Evolutionary conservation across 768 basidiomycete species (phyloP).

Genomic region (Boletus sp.): DNA sequence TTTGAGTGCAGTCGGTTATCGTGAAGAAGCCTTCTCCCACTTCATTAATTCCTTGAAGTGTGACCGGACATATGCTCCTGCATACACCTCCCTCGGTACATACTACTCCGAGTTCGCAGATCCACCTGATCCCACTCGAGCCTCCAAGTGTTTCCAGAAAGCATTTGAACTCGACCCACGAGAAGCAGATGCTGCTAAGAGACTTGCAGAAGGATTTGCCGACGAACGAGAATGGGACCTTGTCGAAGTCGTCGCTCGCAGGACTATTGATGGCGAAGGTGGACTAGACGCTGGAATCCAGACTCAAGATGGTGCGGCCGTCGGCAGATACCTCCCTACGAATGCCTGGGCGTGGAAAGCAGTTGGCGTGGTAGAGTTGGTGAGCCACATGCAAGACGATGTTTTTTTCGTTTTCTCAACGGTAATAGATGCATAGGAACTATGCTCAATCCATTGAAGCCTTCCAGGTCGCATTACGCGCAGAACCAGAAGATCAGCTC

Average conservation of each 20-base stretch:
- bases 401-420: background rate
- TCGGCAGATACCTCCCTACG: constrained; percentile 59
- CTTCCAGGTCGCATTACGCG: constrained; percentile 82
- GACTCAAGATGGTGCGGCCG: constrained; percentile 39
- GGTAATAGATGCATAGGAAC: constrained; percentile 58
- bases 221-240: constrained; percentile 94
- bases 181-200: constrained; percentile 80
- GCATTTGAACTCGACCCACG: constrained; percentile 95
- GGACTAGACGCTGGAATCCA: constrained; percentile 61
- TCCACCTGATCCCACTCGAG: constrained; percentile 79
- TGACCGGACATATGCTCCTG: constrained; percentile 75
- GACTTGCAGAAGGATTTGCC: constrained; percentile 86
- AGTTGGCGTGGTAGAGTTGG: constrained; percentile 86
- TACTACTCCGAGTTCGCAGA: constrained; percentile 73
- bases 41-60: constrained; percentile 82
- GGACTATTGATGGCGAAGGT: constrained; percentile 93
- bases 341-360: constrained; percentile 99
- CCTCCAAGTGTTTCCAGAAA: constrained; percentile 96
- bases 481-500: constrained; percentile 69
- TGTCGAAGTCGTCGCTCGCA: constrained; percentile 88
- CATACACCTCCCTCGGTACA: constrained; percentile 90
- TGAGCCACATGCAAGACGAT: constrained; percentile 38
- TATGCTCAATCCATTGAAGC: constrained; percentile 76
- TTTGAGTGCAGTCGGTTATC: constrained; percentile 39
- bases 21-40: constrained; percentile 68